A percentile compares a stretch with the other conserved stretches of the same genome.
Conservation (phyloP, 139 green algal genomes). For the Chlorella sp. region DNA sequence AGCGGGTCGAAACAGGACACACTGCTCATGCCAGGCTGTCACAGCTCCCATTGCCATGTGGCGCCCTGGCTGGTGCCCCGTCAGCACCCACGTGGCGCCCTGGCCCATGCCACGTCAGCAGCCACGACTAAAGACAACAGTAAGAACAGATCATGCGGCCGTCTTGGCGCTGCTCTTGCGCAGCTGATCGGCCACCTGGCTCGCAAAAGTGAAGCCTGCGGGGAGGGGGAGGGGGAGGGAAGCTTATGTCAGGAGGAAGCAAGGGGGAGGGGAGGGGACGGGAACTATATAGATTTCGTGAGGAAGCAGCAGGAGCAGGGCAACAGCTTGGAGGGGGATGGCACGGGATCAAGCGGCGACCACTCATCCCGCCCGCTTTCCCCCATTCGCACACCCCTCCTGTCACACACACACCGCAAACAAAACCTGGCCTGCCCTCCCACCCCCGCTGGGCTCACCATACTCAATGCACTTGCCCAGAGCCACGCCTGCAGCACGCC, state of each 20-base stretch:
- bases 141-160: background rate
- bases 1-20: background rate
- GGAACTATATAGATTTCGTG: background rate
- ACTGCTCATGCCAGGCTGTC: background rate
- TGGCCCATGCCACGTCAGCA: no score
- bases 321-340: no score
- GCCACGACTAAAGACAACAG: background rate
- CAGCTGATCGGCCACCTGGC: constrained; percentile 26
- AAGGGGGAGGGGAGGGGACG: no score
- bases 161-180: constrained; percentile 2
- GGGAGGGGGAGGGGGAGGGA: background rate
- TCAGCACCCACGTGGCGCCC: no score
- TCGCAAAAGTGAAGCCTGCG: constrained; percentile 20
- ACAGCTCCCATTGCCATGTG: background rate
- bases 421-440: no score
- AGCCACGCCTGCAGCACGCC: constrained; percentile 80
- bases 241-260: background rate
- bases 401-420: no score
- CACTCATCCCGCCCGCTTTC: no score
- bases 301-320: no score
- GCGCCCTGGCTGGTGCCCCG: no score
- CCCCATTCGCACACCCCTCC: no score
- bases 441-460: background rate
- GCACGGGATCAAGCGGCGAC: no score
- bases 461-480: constrained; percentile 81